These are phyloP conservation scores for Vigna hirtella DNA, from an alignment of 306 rosid genomes.

Conservation along the genomic window DNA sequence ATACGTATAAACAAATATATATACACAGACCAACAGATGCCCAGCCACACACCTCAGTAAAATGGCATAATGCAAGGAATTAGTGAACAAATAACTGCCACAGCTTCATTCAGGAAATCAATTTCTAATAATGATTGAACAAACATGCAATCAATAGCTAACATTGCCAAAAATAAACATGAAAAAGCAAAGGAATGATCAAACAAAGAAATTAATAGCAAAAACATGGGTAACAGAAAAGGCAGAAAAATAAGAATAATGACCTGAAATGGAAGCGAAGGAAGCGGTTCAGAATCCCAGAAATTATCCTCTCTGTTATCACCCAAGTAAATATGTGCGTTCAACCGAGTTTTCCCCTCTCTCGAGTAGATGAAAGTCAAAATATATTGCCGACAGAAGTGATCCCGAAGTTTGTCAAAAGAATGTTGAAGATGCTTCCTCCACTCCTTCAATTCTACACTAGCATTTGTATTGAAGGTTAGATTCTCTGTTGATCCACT, in stretches of 20 bases:
- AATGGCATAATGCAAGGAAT: constrained; percentile 27
- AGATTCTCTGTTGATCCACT: constrained; percentile 57
- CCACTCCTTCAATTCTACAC: constrained; percentile 88
- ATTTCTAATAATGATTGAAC: constrained; percentile 33
- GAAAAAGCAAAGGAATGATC: constrained; percentile 29
- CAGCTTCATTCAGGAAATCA: constrained; percentile 27
- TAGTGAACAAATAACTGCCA: constrained; percentile 17
- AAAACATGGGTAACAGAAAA: constrained; percentile 27
- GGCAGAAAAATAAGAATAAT: constrained; percentile 42
- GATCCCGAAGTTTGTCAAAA: constrained; percentile 95
- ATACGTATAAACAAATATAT: not conserved
- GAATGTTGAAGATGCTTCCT: constrained; percentile 90
- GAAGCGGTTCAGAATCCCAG: constrained; percentile 73
- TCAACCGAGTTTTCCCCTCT: constrained; percentile 87
- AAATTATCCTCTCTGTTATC: constrained; percentile 68
- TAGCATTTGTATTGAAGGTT: constrained; percentile 58
- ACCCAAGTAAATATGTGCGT: constrained; percentile 80
- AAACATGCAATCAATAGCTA: constrained; percentile 25
- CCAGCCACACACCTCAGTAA: not conserved
- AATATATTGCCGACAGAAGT: constrained; percentile 90
- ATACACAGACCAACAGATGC: not conserved
- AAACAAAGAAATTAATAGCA: constrained; percentile 2
- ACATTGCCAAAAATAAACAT: constrained; percentile 11
- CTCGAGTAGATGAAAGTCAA: constrained; percentile 92
- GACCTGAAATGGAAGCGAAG: constrained; percentile 99